Base-by-base conservation (phyloP, 257 asterid genomes). In the Solanum virginianum region DNA sequence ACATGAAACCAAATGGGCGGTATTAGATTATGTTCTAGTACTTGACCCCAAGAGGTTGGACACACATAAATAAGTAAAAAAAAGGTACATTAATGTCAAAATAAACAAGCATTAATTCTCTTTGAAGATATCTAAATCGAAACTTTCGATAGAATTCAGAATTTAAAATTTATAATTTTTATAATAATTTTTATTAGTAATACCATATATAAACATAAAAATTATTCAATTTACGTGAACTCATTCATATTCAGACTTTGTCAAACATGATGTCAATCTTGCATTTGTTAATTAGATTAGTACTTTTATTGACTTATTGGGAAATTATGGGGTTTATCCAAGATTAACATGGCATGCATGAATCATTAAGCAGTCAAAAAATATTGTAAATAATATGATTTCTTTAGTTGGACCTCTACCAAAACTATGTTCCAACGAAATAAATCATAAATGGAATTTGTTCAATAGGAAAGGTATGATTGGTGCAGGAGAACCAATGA, bases 391-490 rank as follows among this genome's bases (percentile, higher is more conserved):
- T 69, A 69, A 39, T 69, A 16, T 69, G 53, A 69, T 69, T 69
- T 69, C 79, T 69, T 36, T 69, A 39, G 79, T 69, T 39, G 79
- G 53, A 36, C 9, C 26, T 69, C 79, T 53, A 69, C 79, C 79
- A 69, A 68, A 32, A 66, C n/a, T 66, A 36, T 69, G 1, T 17
- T 39, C 14, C 2, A 16, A 69, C 39, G 17, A 39, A 69, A 69
- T 36, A 39, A 36, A 69, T 39, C 79, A 69, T 69, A 69, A 68
- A 68, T 68, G 75, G 49, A 68, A 68, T 68, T 29, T 68, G 75
- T 68, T 68, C 11, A 18, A 69, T 36, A 17, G n/a, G 53, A 39
- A 69, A 17, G 53, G 26, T 17, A 69, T 39, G 53, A 69, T 69
- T 39, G 79, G 79, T 69, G 16, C 2, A 53, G 79, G 26, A 69